phyloP scores from a whole-genome alignment of 352 stramenopile genomes.

The Pythium coloratum region DNA sequence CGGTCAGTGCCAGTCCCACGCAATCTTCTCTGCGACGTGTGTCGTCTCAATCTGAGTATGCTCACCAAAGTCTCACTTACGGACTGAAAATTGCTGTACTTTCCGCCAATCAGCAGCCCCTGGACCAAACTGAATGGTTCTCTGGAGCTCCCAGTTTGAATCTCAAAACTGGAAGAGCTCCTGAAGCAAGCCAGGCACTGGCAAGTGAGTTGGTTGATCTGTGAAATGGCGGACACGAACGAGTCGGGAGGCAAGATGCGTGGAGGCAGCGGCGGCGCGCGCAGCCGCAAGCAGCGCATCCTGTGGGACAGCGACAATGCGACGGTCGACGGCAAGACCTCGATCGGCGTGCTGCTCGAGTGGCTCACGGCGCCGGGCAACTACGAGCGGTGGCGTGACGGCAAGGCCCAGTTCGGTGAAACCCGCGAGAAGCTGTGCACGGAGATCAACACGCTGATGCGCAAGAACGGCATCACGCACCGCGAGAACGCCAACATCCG shows the following conservation, averaged over 20 bases:
- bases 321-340: constrained; percentile 67
- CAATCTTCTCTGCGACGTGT: constrained; percentile 19
- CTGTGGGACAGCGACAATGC: constrained; percentile 75
- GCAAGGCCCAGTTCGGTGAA: constrained; percentile 67
- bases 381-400: constrained; percentile 65
- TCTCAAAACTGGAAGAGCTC: constrained; percentile 10
- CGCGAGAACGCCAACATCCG: constrained; percentile 81
- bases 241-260: constrained; percentile 11
- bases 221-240: constrained; percentile 13
- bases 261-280: constrained; percentile 21
- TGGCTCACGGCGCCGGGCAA: constrained; percentile 66
- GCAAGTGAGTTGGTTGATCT: not conserved
- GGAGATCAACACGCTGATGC: constrained; percentile 68
- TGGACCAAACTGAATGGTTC: constrained; percentile 28
- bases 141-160: constrained; percentile 22
- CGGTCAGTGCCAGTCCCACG: not conserved
- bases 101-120: constrained; percentile 18
- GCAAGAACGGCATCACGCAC: constrained; percentile 60
- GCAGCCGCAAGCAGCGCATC: constrained; percentile 56
- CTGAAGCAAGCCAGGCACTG: not conserved
- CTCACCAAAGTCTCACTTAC: not conserved
- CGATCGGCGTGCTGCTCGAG: constrained; percentile 64
- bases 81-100: constrained; percentile 5
- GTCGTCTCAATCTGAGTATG: not conserved
- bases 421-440: constrained; percentile 71